Evolutionary conservation across 1,284 basidiomycete genomes (phyloP).

Genomic region (Papiliotrema terrestris): DNA sequence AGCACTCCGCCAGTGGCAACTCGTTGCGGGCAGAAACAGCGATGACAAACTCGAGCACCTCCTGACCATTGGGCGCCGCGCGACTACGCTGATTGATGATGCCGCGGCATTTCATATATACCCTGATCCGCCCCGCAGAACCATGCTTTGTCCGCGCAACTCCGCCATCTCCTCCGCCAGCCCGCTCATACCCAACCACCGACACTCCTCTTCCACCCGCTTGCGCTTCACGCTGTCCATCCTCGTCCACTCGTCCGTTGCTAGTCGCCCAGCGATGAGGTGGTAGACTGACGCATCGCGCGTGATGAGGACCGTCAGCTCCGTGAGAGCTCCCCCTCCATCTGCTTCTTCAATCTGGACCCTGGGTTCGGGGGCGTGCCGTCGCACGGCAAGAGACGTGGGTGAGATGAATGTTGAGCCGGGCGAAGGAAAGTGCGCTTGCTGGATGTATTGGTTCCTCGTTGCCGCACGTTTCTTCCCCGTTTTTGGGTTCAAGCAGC

Average conservation of each 20-base stretch:
- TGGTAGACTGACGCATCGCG: slow-evolving; percentile 5
- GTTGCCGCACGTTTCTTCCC: slow-evolving; percentile 12
- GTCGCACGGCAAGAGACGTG: not conserved
- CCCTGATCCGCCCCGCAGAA: slow-evolving; percentile 1
- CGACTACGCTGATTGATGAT: not conserved
- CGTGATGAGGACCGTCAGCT: not conserved
- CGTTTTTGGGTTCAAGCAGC: not conserved
- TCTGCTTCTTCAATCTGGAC: not conserved
- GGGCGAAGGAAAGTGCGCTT: slow-evolving; percentile 5
- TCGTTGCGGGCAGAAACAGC: no score
- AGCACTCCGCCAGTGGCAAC: no score
- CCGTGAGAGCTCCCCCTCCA: slow-evolving; percentile 3
- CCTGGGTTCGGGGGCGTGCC: not conserved
- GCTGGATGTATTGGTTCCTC: slow-evolving; percentile 21
- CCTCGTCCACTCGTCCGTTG: not conserved
- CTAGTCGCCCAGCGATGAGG: not conserved
- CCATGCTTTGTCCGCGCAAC: not conserved
- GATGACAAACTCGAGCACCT: no score
- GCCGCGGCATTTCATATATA: slow-evolving; percentile 1
- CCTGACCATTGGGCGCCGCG: no score
- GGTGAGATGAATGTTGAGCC: slow-evolving; percentile 7
- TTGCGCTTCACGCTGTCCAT: not conserved
- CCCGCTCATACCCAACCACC: slow-evolving; percentile 4
- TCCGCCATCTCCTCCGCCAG: not conserved
- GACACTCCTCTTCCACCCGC: slow-evolving; percentile 1